Conservation (phyloP, 768 basidiomycete species). For the Mycena galericulata region DNA sequence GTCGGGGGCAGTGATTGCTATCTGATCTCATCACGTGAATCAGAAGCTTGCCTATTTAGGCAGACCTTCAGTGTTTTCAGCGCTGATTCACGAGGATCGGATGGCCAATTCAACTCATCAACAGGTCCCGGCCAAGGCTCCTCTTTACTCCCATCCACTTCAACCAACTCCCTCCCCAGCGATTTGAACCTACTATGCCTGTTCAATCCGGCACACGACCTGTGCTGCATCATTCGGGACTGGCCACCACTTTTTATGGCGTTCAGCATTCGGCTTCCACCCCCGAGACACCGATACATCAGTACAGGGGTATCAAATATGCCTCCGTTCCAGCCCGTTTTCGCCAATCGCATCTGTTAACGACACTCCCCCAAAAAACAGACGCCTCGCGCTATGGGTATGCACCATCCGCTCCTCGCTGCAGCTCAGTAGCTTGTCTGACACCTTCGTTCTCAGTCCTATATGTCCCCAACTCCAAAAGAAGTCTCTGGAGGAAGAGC, state of each 20-base stretch:
- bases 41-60: not conserved
- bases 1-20: too few relatives aligned
- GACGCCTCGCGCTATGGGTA: constrained; percentile 79
- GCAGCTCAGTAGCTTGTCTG: constrained; percentile 1
- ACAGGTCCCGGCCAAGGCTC: not conserved
- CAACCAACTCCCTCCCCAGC: not conserved
- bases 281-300: constrained; percentile 66
- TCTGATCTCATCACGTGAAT: not conserved
- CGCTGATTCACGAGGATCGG: not conserved
- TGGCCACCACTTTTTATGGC: constrained; percentile 76
- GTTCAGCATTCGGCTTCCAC: constrained; percentile 72
- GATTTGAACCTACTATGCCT: constrained; percentile 4
- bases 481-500: constrained; percentile 65
- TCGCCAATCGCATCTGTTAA: constrained; percentile 74
- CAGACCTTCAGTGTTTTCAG: not conserved
- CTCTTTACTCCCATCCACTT: not conserved
- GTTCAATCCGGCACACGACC: not conserved
- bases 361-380: constrained; percentile 66
- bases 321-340: constrained; percentile 80
- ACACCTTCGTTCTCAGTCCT: constrained; percentile 57
- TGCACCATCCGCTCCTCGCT: constrained; percentile 33
- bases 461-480: constrained; percentile 77
- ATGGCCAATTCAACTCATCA: not conserved
- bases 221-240: constrained; percentile 57
- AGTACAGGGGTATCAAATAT: constrained; percentile 85